A percentile compares a stretch with the other conserved stretches of the same genome.
Evolutionary conservation across 352 stramenopile species (phyloP).

Genomic region (Salisapilia sapeloensis): DNA sequence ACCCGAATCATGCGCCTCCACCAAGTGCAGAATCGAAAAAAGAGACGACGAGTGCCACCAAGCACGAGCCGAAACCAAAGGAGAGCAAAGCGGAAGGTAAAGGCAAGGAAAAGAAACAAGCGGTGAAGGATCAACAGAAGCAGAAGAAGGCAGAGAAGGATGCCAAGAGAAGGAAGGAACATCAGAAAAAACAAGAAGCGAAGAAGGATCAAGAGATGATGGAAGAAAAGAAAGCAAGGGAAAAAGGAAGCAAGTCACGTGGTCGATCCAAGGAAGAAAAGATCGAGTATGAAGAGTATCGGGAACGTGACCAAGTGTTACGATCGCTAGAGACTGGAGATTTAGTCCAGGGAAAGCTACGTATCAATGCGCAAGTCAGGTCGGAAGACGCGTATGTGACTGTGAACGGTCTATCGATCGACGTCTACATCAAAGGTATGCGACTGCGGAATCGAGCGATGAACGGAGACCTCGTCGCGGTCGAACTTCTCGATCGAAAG

Average conservation of each 20-base stretch:
- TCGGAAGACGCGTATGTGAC: conserved; percentile 67
- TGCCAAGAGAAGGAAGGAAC: not conserved
- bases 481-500: conserved; percentile 28
- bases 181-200: conserved; percentile 1
- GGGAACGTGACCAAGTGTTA: conserved; percentile 2
- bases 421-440: conserved; percentile 58
- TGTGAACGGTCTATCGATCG: conserved; percentile 49
- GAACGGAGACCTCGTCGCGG: conserved; percentile 61
- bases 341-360: conserved; percentile 40
- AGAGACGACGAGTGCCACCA: too few relatives aligned
- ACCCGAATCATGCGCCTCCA: too few relatives aligned
- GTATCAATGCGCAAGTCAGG: conserved; percentile 54
- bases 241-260: conserved; percentile 2
- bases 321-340: conserved; percentile 8
- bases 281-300: conserved; percentile 6
- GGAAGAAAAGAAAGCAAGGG: conserved; percentile 2
- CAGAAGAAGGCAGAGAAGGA: conserved; percentile 1
- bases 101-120: too few relatives aligned
- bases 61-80: too few relatives aligned
- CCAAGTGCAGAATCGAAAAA: too few relatives aligned
- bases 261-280: conserved; percentile 2
- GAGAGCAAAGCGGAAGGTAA: too few relatives aligned
- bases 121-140: too few relatives aligned
- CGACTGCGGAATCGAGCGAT: conserved; percentile 58
- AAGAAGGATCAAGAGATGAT: conserved; percentile 1